A percentile compares a stretch with the other conserved stretches of the same genome.
These are phyloP conservation scores for Botrytis sinoallii DNA, from an alignment of 2,329 filamentous ascomycete genomes.

Conservation along the genomic window DNA sequence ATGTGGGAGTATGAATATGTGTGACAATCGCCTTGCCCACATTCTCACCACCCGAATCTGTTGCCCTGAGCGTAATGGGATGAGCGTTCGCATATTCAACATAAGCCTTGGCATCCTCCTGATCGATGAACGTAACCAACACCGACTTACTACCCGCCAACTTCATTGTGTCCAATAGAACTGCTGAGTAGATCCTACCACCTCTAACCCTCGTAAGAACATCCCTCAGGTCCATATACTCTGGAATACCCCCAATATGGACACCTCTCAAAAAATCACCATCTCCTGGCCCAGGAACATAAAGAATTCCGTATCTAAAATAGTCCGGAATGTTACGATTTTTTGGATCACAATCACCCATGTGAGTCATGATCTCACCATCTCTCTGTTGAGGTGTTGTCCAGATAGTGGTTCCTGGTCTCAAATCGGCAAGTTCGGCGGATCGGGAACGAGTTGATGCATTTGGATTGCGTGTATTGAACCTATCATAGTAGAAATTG, in stretches of 20 bases:
- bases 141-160: slow-evolving; percentile 24
- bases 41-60: background rate
- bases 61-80: slow-evolving; percentile 22
- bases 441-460: background rate
- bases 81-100: slow-evolving; percentile 22
- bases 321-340: slow-evolving; percentile 24
- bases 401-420: background rate
- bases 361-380: background rate
- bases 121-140: slow-evolving; percentile 29
- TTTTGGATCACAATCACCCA: background rate
- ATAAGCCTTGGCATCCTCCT: slow-evolving; percentile 29
- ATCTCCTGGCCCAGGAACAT: slow-evolving; percentile 24
- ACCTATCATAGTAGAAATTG: background rate
- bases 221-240: slow-evolving; percentile 26
- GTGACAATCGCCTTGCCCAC: slow-evolving; percentile 20
- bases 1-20: slow-evolving; percentile 30
- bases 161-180: slow-evolving; percentile 20
- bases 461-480: background rate
- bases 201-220: slow-evolving; percentile 30
- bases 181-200: slow-evolving; percentile 27
- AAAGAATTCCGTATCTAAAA: slow-evolving; percentile 31
- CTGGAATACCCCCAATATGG: slow-evolving; percentile 28
- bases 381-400: slow-evolving; percentile 1
- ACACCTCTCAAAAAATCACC: slow-evolving; percentile 28
- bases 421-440: background rate